Evolutionary conservation across 1,284 basidiomycete species (phyloP).

Genomic region (Naganishia cerealis): DNA sequence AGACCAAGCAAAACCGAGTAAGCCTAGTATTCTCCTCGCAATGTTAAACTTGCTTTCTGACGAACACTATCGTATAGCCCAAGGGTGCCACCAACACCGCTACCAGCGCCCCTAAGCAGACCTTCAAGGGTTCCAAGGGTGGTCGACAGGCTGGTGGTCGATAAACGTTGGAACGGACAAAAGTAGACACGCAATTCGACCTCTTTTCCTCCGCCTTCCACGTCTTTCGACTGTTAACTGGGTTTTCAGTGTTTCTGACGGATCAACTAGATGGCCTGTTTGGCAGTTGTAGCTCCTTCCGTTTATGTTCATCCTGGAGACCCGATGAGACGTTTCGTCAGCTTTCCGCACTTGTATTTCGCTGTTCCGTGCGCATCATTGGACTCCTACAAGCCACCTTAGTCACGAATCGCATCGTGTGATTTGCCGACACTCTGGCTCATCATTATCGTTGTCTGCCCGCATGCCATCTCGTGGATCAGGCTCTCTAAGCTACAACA

Average conservation of each 20-base stretch:
- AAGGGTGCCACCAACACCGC: conserved; percentile 55
- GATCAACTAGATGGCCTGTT: conserved; percentile 12
- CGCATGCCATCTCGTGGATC: background rate
- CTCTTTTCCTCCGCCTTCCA: background rate
- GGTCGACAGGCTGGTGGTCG: conserved; percentile 46
- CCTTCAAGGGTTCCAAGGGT: conserved; percentile 73
- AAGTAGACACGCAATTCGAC: conserved; percentile 13
- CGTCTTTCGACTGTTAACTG: background rate
- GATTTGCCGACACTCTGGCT: background rate
- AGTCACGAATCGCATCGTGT: no score
- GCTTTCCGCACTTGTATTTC: background rate
- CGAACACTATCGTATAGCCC: conserved; percentile 54
- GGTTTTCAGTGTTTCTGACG: conserved; percentile 20
- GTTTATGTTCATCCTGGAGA: background rate
- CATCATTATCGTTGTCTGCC: background rate
- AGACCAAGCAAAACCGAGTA: conserved; percentile 68
- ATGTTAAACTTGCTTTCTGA: conserved; percentile 26
- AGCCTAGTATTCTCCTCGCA: background rate
- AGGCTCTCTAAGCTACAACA: background rate
- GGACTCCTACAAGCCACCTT: no score
- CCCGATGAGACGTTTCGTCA: conserved; percentile 7
- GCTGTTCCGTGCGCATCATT: no score
- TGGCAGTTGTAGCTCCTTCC: conserved; percentile 26
- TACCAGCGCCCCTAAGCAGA: conserved; percentile 91
- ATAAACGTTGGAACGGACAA: conserved; percentile 23